Evolutionary conservation across 495 filamentous ascomycete species (phyloP).

Genomic region (Aeminium ludgeri): DNA sequence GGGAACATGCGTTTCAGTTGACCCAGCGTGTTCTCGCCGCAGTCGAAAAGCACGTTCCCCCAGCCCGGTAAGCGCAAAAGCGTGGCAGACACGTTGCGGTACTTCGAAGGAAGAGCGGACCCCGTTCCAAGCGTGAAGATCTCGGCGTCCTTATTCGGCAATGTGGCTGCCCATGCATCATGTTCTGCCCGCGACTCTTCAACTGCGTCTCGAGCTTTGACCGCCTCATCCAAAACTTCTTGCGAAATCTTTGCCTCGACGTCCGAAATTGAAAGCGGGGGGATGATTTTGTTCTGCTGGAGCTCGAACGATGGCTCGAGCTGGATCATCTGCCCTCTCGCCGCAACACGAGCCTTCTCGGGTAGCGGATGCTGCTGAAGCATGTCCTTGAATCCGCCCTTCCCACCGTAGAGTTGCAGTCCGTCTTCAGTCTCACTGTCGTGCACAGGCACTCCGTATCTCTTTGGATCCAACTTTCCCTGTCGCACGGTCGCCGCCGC

Average conservation of each 20-base stretch:
- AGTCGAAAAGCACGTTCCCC: conserved; percentile 77
- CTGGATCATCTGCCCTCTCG: conserved; percentile 38
- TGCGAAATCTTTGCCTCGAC: conserved; percentile 22
- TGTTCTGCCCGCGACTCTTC: conserved; percentile 18
- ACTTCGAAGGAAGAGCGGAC: conserved; percentile 72
- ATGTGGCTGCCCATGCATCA: conserved; percentile 26
- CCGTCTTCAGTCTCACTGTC: conserved; percentile 31
- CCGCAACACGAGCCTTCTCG: conserved; percentile 17
- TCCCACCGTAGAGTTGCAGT: neutral
- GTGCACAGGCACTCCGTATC: conserved; percentile 48
- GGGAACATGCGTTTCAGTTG: conserved; percentile 63
- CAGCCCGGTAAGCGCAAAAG: conserved; percentile 65
- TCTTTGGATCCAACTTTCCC: conserved; percentile 47
- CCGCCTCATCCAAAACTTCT: conserved; percentile 36
- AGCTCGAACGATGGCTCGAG: conserved; percentile 49
- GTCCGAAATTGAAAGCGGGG: conserved; percentile 35
- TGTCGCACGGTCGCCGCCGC: conserved; percentile 47
- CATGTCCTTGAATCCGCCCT: neutral
- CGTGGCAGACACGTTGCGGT: conserved; percentile 86
- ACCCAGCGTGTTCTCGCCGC: conserved; percentile 86
- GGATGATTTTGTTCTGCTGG: conserved; percentile 31
- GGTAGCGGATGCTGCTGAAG: conserved; percentile 16
- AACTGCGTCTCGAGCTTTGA: conserved; percentile 26
- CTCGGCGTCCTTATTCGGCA: conserved; percentile 58
- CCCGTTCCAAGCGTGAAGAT: conserved; percentile 81